phyloP scores from a whole-genome alignment of 768 basidiomycete genomes.

The Suillus subluteus region DNA sequence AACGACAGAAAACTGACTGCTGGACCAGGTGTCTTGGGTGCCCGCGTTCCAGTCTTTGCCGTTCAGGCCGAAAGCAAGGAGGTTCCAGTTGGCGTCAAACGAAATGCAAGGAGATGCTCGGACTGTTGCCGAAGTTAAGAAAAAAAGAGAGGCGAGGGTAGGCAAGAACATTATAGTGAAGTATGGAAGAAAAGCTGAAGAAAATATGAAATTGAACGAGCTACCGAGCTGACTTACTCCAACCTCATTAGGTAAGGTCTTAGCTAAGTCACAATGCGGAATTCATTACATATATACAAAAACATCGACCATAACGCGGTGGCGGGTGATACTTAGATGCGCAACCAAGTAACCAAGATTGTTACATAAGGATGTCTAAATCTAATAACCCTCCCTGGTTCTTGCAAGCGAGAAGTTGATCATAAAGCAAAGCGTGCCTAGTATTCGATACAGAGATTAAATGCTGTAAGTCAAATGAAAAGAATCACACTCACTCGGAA shows the following conservation, averaged over 20 bases:
- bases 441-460: neutral
- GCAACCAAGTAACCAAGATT: neutral
- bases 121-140: constrained; percentile 40
- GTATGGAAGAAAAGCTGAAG: constrained; percentile 4
- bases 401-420: neutral
- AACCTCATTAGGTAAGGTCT: neutral
- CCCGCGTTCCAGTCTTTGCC: constrained; percentile 87
- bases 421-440: constrained; percentile 25
- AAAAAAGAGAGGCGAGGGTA: constrained; percentile 60
- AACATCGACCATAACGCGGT: too few relatives aligned
- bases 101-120: constrained; percentile 64
- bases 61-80: constrained; percentile 83
- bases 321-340: too few relatives aligned
- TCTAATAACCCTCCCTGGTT: neutral
- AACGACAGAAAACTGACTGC: constrained; percentile 39
- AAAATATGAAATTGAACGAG: neutral
- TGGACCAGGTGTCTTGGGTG: constrained; percentile 66
- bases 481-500: constrained; percentile 33
- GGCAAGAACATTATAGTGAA: constrained; percentile 37
- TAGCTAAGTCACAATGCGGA: neutral
- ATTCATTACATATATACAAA: neutral
- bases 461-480: neutral
- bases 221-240: neutral
- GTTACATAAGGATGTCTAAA: neutral
- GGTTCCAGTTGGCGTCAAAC: constrained; percentile 81